Base-by-base conservation (phyloP, 495 filamentous ascomycete species). In the Neurospora intermedia region DNA sequence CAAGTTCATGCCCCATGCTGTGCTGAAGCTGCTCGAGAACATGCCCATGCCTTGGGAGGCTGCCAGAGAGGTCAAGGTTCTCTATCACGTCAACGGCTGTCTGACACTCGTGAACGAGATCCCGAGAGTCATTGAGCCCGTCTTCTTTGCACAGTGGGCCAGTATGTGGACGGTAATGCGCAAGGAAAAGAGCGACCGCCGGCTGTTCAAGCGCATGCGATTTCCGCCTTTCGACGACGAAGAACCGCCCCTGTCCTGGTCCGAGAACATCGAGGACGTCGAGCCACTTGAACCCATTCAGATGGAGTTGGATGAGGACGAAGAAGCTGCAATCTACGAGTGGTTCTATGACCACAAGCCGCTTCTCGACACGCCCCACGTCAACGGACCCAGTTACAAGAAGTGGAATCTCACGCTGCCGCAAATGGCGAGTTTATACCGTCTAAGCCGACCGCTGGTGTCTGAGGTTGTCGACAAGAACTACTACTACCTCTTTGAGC, bases 31-130 rank as follows among this genome's bases (percentile, higher is more conserved):
- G 23, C 78, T 99, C 72, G 96, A 99, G 86, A 99, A 99, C 79
- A 99, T 99, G 96, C 96, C 96, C 10, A 99, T 99, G 96, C 96
- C 96, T 9, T 99, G 96, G 96, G 96, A 99, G 85, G 93, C 93
- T 41, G 89, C 93, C 7, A 87, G 94, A 70, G 95, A 99, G 78
- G 96, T 99, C 70, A 97, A 97, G 82, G 96, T 99, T 15, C 85
- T 99, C 9, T 99, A 99, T 82, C 96, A 99, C 80, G 94, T 98
- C 74, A 99, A 98, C 76, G 96, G 96, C 13, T 98, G 96, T 78
- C 83, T 99, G 77, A 99, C 96, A 20, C 83, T 99, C 73, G 96
- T 99, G 71, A 99, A 99, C 79, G 96, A 99, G 84, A 94, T 90
- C 8, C 96, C 96, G 23, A 88, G 96, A 76, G 96, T 99, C 69